Conservation (phyloP, 2,329 filamentous ascomycete genomes). For the Teratosphaeria gauchensis region DNA sequence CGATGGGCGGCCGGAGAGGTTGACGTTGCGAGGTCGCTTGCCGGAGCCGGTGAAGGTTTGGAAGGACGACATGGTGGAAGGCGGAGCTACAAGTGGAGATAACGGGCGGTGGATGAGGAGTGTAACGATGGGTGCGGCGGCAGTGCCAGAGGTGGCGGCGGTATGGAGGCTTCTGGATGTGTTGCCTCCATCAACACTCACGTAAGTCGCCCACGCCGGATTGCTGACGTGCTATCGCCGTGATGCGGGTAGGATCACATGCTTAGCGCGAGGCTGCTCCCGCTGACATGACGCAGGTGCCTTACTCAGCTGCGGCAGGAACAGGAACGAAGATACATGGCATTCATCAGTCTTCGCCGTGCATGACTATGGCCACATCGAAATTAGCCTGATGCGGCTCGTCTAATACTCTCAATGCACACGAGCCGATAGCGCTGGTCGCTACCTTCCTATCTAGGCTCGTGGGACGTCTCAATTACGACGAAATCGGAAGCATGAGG, state of each 20-base stretch:
- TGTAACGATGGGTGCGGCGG: neutral
- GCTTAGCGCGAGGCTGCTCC: neutral
- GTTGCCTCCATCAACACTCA: neutral
- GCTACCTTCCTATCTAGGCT: neutral
- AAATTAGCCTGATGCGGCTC: neutral
- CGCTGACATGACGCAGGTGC: neutral
- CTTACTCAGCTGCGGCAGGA: neutral
- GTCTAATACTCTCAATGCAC: neutral
- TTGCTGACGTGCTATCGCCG: neutral
- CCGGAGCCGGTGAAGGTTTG: conserved; percentile 83
- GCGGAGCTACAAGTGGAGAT: neutral
- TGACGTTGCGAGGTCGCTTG: conserved; percentile 80
- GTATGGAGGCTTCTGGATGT: neutral
- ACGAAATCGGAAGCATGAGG: neutral
- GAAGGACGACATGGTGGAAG: neutral
- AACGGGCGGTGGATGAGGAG: neutral
- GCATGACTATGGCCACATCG: neutral
- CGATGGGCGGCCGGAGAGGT: conserved; percentile 68
- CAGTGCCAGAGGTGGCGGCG: neutral
- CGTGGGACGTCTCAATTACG: too few relatives aligned
- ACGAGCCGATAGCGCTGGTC: neutral
- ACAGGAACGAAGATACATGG: neutral
- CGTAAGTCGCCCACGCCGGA: neutral
- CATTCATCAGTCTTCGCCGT: too few relatives aligned
- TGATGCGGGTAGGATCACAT: neutral